Base-by-base conservation (phyloP, 208 protist genomes). In the Acanthamoeba lugdunensis region DNA sequence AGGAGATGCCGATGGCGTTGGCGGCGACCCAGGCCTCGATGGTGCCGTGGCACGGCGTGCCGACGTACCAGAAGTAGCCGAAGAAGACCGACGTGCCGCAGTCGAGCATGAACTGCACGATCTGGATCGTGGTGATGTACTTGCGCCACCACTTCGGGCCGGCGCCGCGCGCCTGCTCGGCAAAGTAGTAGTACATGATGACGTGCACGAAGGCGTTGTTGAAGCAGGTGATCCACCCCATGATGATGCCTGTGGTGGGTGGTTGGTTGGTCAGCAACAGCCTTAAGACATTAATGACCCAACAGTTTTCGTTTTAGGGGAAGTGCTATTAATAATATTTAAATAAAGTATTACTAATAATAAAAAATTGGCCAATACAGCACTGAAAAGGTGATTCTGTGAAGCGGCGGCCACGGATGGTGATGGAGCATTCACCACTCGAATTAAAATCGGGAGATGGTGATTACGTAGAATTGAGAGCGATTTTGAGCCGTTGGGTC, bases 161-260 rank as follows among this genome's bases (percentile, higher is more conserved):
- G 30, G 81, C 50, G 50, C 95, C 95, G 18, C 94, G 33, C 23
- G 90, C 87, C 56, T 81, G 58, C 33, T 67, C n/a, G 48, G 65
- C 61, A 30, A 96, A 96, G 75, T 95, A 96, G 61, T 89, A 95
- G 48, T 96, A 96, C 95, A 96, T 96, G 21, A 95, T 45, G 37
- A 95, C 82, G 28, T 96, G 95, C 25, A 96, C 93, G 50, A 96
- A 93, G 5, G 93, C 52, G 65, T 96, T 96, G 16, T 77, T 56
- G 52, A 95, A 90, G 4, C 69, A 79, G 14, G 69, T 79, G 28
- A 79, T 79, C 69, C 69, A 79, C 4, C 69, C 69, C 69, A 79
- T 79, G 33, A 79, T 79, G 69, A 79, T 79, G 30, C 33, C 69
- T 79, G 69, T 9, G 28, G 37, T 41, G 0, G 37, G 37, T 41